phyloP scores from a whole-genome alignment of 805 yeast species.

The Cyberlindnera japonica region DNA sequence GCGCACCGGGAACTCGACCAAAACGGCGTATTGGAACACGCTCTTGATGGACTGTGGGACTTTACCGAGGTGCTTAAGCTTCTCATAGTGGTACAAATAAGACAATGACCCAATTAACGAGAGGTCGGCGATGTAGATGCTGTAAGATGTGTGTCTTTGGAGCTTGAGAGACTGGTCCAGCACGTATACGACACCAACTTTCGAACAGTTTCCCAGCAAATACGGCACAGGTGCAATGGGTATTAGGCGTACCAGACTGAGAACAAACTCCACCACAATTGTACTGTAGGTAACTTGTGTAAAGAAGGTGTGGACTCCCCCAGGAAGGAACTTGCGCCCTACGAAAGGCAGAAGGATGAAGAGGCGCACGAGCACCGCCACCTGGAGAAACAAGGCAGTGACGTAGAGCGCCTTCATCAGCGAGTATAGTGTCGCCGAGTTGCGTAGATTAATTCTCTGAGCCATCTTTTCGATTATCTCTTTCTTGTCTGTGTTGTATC shows the following conservation, averaged over 20 bases:
- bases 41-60: conserved; percentile 9
- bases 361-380: conserved; percentile 40
- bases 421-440: conserved; percentile 11
- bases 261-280: conserved; percentile 6
- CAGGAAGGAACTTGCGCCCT: conserved; percentile 62
- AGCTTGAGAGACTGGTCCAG: conserved; percentile 7
- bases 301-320: conserved; percentile 68
- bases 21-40: conserved; percentile 1
- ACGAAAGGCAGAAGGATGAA: conserved; percentile 55
- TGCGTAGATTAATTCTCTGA: conserved; percentile 19
- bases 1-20: conserved; percentile 16
- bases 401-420: conserved; percentile 9
- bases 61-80: conserved; percentile 14
- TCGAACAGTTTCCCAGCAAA: conserved; percentile 10
- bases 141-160: conserved; percentile 17
- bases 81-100: conserved; percentile 20
- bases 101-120: conserved; percentile 10
- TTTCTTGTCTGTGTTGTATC: too few species aligned
- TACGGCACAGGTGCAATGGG: conserved; percentile 11
- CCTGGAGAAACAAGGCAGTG: conserved; percentile 17
- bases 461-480: conserved; percentile 10
- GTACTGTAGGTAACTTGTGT: conserved; percentile 2
- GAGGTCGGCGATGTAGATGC: conserved; percentile 11
- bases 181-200: conserved; percentile 4
- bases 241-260: conserved; percentile 5